Conservation (phyloP, 1,284 basidiomycete genomes). For the Mycosarcoma mackinlayi region DNA sequence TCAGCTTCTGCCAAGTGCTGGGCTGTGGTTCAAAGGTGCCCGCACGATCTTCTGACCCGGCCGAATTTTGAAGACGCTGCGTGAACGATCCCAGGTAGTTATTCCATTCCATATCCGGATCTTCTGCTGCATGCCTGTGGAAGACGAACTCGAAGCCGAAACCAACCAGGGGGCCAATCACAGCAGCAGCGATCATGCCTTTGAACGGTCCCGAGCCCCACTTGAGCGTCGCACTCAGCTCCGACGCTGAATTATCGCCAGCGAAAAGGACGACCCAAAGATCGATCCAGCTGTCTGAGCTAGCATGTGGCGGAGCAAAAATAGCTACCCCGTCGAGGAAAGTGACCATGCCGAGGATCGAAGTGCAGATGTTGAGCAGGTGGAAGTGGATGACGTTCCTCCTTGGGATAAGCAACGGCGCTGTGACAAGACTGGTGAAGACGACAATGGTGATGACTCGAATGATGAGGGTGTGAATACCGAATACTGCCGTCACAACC, state of each 20-base stretch:
- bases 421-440: slow-evolving; percentile 48
- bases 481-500: slow-evolving; percentile 58
- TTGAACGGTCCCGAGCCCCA: slow-evolving; percentile 62
- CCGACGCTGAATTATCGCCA: slow-evolving; percentile 24
- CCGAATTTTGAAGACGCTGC: slow-evolving; percentile 19
- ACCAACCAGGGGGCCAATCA: slow-evolving; percentile 47
- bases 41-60: slow-evolving; percentile 23
- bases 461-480: slow-evolving; percentile 58
- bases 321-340: slow-evolving; percentile 60
- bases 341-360: slow-evolving; percentile 52
- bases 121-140: slow-evolving; percentile 52
- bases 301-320: slow-evolving; percentile 44
- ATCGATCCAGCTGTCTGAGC: slow-evolving; percentile 56
- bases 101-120: slow-evolving; percentile 60
- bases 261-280: slow-evolving; percentile 58
- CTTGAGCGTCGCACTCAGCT: slow-evolving; percentile 27
- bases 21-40: slow-evolving; percentile 59
- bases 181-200: slow-evolving; percentile 58
- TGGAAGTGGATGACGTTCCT: slow-evolving; percentile 43
- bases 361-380: slow-evolving; percentile 57
- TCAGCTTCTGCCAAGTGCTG: slow-evolving; percentile 39
- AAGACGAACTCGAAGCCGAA: slow-evolving; percentile 55
- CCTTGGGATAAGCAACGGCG: slow-evolving; percentile 46
- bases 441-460: slow-evolving; percentile 51
- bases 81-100: slow-evolving; percentile 59